These are phyloP conservation scores for Streptanthus diversifolius DNA, from an alignment of 345 rosid genomes.

Conservation along the genomic window DNA sequence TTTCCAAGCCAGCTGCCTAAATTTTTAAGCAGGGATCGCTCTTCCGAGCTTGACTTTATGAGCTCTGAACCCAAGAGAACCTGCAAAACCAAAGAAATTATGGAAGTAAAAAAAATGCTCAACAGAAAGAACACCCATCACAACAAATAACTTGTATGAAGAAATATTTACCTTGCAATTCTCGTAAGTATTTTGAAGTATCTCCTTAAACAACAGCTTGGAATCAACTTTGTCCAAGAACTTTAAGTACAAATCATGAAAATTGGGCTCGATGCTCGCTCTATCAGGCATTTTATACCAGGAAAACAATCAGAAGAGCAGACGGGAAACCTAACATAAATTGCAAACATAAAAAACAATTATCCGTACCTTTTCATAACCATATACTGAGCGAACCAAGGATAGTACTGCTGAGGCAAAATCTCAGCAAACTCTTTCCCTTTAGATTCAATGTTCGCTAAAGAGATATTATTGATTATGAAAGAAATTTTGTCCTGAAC, in stretches of 20 bases:
- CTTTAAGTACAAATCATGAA: conserved; percentile 92
- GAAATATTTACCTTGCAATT: conserved; percentile 79
- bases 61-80: conserved; percentile 97
- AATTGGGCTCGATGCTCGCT: conserved; percentile 97
- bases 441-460: conserved; percentile 71
- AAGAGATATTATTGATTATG: conserved; percentile 80
- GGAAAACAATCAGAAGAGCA: conserved; percentile 3
- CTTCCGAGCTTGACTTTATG: conserved; percentile 95
- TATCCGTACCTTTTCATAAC: conserved; percentile 81
- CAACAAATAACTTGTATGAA: background rate
- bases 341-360: background rate
- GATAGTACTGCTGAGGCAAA: conserved; percentile 71
- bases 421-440: conserved; percentile 82
- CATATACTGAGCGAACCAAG: conserved; percentile 99
- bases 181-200: conserved; percentile 83
- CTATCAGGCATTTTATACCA: conserved; percentile 48
- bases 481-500: conserved; percentile 88
- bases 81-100: conserved; percentile 38
- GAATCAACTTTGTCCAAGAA: conserved; percentile 85
- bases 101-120: background rate
- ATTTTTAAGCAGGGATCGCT: conserved; percentile 91
- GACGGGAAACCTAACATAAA: background rate
- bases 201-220: conserved; percentile 77
- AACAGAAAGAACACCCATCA: background rate
- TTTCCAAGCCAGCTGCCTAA: conserved; percentile 99